Base-by-base conservation (phyloP, 2,329 filamentous ascomycete genomes). In the Fusarium ramigenum region DNA sequence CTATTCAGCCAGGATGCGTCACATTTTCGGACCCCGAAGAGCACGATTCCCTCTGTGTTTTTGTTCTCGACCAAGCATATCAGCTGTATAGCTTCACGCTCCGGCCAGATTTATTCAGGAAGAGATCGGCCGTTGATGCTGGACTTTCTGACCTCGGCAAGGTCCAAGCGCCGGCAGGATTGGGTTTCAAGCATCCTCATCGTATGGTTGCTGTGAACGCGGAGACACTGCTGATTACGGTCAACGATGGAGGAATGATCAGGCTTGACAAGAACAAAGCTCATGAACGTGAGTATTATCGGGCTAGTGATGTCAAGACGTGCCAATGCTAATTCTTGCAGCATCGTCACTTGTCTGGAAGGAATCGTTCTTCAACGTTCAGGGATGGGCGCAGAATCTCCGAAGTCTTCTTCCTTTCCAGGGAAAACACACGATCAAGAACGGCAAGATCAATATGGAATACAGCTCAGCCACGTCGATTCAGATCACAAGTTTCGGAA, bases 71-170 rank as follows among this genome's bases (percentile, higher is more conserved):
- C 69, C 89, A 91, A 69, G 86, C 89, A n/a, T 93, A 92, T 78
- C 91, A 94, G 73, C 86, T 99, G 23, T 95, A 95, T 83, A 95
- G 93, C 18, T 87, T 99, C 74, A 92, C 89, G n/a, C 83, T 99
- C 56, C 91, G 92, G 66, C 92, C 93, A 36, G 93, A 96, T 75
- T 92, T 93, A 79, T 97, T 98, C 81, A 88, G 91, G 68, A 91
- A 91, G 80, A 87, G 88, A 66, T 86, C 88, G 2, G 90, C 90
- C 25, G 89, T 92, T 21, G 94, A 97, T 74, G 89, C 92, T 58
- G 92, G 93, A 64, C 84, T 95, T n/a, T 87, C 87, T 39, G 93
- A 95, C 61, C 91, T 92, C 81, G 95, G 92, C 84, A 95, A 93
- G 82, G 89, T 90, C 14, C 93, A 91, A 79, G 83, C 89, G 44